Evolutionary conservation across 2,329 filamentous ascomycete species (phyloP), one percentile per base, ranked within the genome.

Genomic region (Cladosporium cucumerinum): DNA sequence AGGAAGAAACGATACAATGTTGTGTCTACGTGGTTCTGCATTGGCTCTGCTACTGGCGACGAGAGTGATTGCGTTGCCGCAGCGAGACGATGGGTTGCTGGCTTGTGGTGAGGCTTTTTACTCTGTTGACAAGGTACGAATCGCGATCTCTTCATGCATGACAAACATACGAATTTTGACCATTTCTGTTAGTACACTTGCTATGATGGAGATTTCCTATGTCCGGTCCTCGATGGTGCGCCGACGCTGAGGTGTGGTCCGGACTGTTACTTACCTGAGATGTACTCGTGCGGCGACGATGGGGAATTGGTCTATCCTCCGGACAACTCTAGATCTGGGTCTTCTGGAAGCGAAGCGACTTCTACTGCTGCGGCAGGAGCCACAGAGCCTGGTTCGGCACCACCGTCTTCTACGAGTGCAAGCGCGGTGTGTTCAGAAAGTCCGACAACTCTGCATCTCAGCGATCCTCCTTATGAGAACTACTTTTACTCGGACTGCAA

Each of bases 401-500:
- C 48, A 6, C 43, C 59, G 5, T 49, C 58, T 32, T 32, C 43
- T 16, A 32, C 61, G 51, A 68, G 66, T 48, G 64, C 67, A 57
- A 63, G 48, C 26, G 66, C 63, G n/a, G n/a, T 55, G 26, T 74
- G 71, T 64, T 61, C 69, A 2, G 70, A 70, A 49, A 64, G 59
- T 18, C 71, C 78, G 6, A 76, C 75, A 1, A 78, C 76, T 11
- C 73, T 83, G 10, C 77, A 81, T 65, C 76, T 87, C 2, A 82
- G 79, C 34, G 85, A 87, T 67, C 80, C 82, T 1, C 86, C 86
- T 0, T 87, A 88, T 66, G 79, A 86, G 46, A 88, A 89, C 70
- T 88, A 86, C 74, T 88, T 89, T 75, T 86, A 87, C 68, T 88
- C 86, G 0, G 86, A 89, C 71, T 89, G 86, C 73, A 80, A 87